Percentiles rank a stretch among this genome's conserved stretches.
These are phyloP conservation scores for Metschnikowia dekortorum DNA, from an alignment of 805 yeast genomes.

Conservation along the genomic window DNA sequence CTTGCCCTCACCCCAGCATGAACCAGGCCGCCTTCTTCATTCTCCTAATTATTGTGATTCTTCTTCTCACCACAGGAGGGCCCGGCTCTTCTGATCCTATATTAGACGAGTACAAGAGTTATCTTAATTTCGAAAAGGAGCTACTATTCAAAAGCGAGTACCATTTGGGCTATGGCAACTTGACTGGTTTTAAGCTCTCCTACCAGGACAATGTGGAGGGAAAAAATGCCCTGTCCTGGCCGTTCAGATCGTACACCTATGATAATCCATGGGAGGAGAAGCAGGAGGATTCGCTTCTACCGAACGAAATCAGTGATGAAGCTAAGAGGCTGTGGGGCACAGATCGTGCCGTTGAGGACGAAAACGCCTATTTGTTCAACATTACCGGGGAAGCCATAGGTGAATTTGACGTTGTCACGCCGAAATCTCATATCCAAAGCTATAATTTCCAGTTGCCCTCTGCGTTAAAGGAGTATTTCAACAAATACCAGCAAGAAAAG, in stretches of 20 bases:
- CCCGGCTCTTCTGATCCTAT: slow-evolving; percentile 24
- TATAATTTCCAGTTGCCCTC: slow-evolving; percentile 21
- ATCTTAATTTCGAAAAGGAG: slow-evolving; percentile 16
- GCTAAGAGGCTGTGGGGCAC: slow-evolving; percentile 54
- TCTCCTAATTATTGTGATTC: slow-evolving; percentile 29
- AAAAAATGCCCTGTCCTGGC: slow-evolving; percentile 50
- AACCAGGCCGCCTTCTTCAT: slow-evolving; percentile 35
- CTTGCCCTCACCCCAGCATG: slow-evolving; percentile 5
- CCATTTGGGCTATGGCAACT: slow-evolving; percentile 56
- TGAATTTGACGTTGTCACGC: slow-evolving; percentile 23
- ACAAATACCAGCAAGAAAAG: slow-evolving; percentile 20
- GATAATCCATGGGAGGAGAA: slow-evolving; percentile 44
- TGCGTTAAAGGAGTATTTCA: slow-evolving; percentile 28
- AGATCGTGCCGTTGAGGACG: slow-evolving; percentile 7
- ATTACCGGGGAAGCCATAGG: slow-evolving; percentile 49
- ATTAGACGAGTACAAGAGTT: slow-evolving; percentile 22
- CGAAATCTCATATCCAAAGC: slow-evolving; percentile 4
- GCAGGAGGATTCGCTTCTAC: slow-evolving; percentile 54
- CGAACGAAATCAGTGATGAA: slow-evolving; percentile 47
- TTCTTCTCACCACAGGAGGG: slow-evolving; percentile 29
- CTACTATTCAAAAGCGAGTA: slow-evolving; percentile 40
- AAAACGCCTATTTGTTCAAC: slow-evolving; percentile 36
- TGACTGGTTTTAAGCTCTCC: slow-evolving; percentile 68
- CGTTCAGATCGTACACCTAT: slow-evolving; percentile 43
- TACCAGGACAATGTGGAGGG: slow-evolving; percentile 54